Percentiles rank a stretch among this genome's conserved stretches.
Evolutionary conservation across 257 asterid genomes (phyloP).

Genomic region (Capsicum chinense): DNA sequence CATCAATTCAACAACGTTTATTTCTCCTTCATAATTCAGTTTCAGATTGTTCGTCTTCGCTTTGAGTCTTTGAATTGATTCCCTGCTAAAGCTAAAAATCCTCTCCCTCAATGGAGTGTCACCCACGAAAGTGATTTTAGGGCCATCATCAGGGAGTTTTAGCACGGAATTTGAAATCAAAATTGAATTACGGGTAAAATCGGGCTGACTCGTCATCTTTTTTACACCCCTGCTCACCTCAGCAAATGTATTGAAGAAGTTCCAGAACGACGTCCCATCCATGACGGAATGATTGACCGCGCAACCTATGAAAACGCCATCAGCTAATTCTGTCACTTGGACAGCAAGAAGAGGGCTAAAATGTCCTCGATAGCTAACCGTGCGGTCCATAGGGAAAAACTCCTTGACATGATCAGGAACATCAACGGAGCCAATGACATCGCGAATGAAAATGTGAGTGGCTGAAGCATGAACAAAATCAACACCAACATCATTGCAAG

Average conservation of each 20-base stretch:
- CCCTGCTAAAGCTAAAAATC: slow-evolving; percentile 67
- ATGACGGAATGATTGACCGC: slow-evolving; percentile 66
- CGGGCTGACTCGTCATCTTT: slow-evolving; percentile 51
- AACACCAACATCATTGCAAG: slow-evolving; percentile 63
- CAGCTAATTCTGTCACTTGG: slow-evolving; percentile 67
- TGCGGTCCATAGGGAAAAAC: slow-evolving; percentile 52
- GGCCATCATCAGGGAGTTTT: slow-evolving; percentile 59
- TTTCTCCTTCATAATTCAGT: slow-evolving; percentile 38
- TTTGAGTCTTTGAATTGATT: slow-evolving; percentile 61
- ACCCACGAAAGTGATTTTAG: slow-evolving; percentile 49
- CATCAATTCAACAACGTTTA: slow-evolving; percentile 57
- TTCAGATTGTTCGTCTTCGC: slow-evolving; percentile 46
- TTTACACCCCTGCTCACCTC: slow-evolving; percentile 52
- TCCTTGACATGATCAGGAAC: slow-evolving; percentile 48
- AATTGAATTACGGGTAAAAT: slow-evolving; percentile 64
- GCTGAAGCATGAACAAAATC: slow-evolving; percentile 55
- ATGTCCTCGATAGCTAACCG: slow-evolving; percentile 65
- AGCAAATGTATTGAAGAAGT: slow-evolving; percentile 66
- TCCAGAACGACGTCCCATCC: slow-evolving; percentile 74
- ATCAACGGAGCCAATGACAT: slow-evolving; percentile 38
- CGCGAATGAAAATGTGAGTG: slow-evolving; percentile 42
- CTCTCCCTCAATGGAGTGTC: slow-evolving; percentile 65
- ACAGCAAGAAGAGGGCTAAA: slow-evolving; percentile 59
- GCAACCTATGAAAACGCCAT: slow-evolving; percentile 72
- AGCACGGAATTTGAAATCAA: slow-evolving; percentile 62